These are phyloP conservation scores for Pythium vanterpoolii DNA, from an alignment of 352 stramenopile species.

Conservation along the genomic window DNA sequence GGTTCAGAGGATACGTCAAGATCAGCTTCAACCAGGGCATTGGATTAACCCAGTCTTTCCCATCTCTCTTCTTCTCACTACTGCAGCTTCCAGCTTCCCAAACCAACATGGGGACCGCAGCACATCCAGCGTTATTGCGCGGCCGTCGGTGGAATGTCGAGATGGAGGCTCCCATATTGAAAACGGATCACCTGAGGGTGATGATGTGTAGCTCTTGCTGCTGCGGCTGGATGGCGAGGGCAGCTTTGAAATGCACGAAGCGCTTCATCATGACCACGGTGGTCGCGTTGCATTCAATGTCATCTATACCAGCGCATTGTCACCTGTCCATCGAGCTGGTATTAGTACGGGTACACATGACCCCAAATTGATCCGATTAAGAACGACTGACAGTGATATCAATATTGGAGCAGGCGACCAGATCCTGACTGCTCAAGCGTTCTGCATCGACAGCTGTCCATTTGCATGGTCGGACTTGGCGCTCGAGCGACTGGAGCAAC, in stretches of 20 bases:
- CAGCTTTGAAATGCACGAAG: constrained; percentile 1
- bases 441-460: neutral
- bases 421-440: constrained; percentile 8
- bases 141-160: neutral
- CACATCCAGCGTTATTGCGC: neutral
- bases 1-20: no score
- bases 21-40: neutral
- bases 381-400: neutral
- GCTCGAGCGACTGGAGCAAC: constrained; percentile 1
- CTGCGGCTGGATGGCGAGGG: constrained; percentile 13
- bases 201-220: constrained; percentile 5
- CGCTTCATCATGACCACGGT: neutral
- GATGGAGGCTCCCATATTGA: neutral
- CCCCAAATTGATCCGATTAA: neutral
- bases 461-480: constrained; percentile 6
- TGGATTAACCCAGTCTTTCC: neutral
- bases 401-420: constrained; percentile 13
- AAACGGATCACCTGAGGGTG: neutral
- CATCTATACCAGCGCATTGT: neutral
- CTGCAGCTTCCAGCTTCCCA: neutral
- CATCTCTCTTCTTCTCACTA: neutral
- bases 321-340: constrained; percentile 1
- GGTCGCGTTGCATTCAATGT: neutral
- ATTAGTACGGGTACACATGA: neutral
- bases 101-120: neutral